Percentiles rank a stretch among this genome's conserved stretches.
phyloP scores from a whole-genome alignment of 805 yeast genomes.

The Kuraishia cidri region DNA sequence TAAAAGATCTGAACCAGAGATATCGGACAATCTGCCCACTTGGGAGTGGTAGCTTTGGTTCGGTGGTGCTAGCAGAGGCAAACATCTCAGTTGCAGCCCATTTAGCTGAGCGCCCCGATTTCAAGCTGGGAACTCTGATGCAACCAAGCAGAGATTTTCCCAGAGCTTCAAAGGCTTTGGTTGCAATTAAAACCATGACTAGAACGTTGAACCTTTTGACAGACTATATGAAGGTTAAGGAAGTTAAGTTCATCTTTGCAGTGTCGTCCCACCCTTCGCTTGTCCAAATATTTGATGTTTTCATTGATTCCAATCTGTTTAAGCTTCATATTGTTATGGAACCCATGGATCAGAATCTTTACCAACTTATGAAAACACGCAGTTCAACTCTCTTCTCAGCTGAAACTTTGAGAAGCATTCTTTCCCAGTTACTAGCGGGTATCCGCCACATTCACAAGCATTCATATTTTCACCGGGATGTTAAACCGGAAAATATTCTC shows the following conservation, averaged over 20 bases:
- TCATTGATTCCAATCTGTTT: slow-evolving; percentile 52
- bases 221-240: slow-evolving; percentile 53
- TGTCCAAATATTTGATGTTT: slow-evolving; percentile 71
- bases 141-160: slow-evolving; percentile 22
- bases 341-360: slow-evolving; percentile 72
- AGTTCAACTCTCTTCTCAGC: slow-evolving; percentile 43
- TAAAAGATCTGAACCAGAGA: slow-evolving; percentile 28
- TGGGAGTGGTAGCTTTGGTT: slow-evolving; percentile 75
- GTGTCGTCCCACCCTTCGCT: slow-evolving; percentile 66
- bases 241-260: slow-evolving; percentile 54
- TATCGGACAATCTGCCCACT: slow-evolving; percentile 44
- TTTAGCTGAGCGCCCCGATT: slow-evolving; percentile 9
- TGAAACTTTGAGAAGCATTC: slow-evolving; percentile 52
- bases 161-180: slow-evolving; percentile 20
- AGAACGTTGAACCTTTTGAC: slow-evolving; percentile 40
- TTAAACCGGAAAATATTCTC: slow-evolving; percentile 89
- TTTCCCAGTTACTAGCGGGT: slow-evolving; percentile 68
- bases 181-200: slow-evolving; percentile 80
- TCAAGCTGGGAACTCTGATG: slow-evolving; percentile 37
- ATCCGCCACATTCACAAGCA: slow-evolving; percentile 70
- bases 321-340: slow-evolving; percentile 84
- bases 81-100: slow-evolving; percentile 8
- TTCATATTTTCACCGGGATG: slow-evolving; percentile 76
- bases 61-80: slow-evolving; percentile 55
- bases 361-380: slow-evolving; percentile 65